These are phyloP conservation scores for Trifolium pratense DNA, from an alignment of 306 rosid species.

Conservation along the genomic window DNA sequence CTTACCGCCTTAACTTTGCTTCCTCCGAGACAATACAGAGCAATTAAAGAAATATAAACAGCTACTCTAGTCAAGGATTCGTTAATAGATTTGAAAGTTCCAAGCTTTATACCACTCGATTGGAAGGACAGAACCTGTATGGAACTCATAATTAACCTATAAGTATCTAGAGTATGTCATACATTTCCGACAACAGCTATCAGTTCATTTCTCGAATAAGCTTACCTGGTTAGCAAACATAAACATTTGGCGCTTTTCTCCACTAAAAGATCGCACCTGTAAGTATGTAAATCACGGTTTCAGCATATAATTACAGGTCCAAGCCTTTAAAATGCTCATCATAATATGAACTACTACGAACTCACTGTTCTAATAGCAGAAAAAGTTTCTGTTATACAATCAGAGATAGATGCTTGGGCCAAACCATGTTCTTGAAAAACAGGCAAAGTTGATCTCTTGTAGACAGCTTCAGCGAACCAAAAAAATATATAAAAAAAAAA, in stretches of 20 bases:
- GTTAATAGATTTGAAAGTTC: slow-evolving; percentile 78
- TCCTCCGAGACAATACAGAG: slow-evolving; percentile 91
- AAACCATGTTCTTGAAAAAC: slow-evolving; percentile 84
- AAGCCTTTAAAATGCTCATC: slow-evolving; percentile 22
- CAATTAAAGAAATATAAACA: slow-evolving; percentile 76
- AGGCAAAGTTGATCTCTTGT: slow-evolving; percentile 93
- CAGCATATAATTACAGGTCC: slow-evolving; percentile 33
- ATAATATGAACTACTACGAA: slow-evolving; percentile 32
- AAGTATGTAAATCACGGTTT: slow-evolving; percentile 39
- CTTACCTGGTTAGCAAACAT: slow-evolving; percentile 80
- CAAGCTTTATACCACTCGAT: slow-evolving; percentile 89
- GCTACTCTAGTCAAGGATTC: slow-evolving; percentile 93
- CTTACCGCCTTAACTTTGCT: slow-evolving; percentile 97
- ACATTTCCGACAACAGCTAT: slow-evolving; percentile 29
- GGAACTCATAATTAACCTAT: slow-evolving; percentile 40
- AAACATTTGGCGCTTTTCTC: slow-evolving; percentile 93
- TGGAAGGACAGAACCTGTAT: slow-evolving; percentile 87
- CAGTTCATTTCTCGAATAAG: slow-evolving; percentile 32
- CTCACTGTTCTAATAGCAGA: slow-evolving; percentile 98
- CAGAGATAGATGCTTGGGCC: slow-evolving; percentile 91
- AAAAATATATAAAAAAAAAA: too few species aligned
- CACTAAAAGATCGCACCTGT: slow-evolving; percentile 93
- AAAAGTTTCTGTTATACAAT: slow-evolving; percentile 88
- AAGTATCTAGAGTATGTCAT: slow-evolving; percentile 32
- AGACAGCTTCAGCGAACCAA: slow-evolving; percentile 64